Percentiles rank a stretch among this genome's conserved stretches.
These are phyloP conservation scores for Aspergillus amoenus DNA, from an alignment of 2,329 filamentous ascomycete species.

Conservation along the genomic window DNA sequence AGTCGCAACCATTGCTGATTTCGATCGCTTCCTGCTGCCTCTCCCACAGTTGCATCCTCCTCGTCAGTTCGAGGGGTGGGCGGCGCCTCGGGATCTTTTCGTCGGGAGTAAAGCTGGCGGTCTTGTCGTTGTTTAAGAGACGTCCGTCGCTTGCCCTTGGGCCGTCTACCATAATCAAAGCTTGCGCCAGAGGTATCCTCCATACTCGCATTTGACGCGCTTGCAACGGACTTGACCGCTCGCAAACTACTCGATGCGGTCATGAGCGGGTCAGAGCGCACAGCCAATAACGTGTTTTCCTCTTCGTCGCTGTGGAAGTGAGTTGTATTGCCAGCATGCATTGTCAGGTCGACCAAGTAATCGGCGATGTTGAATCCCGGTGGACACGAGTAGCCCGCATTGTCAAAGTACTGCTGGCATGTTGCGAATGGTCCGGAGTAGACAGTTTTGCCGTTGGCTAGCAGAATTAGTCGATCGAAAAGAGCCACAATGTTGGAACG, in stretches of 20 bases:
- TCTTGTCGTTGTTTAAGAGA: slow-evolving; percentile 87
- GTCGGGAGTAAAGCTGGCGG: slow-evolving; percentile 82
- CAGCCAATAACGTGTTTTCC: slow-evolving; percentile 54
- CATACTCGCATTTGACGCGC: slow-evolving; percentile 72
- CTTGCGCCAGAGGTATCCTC: slow-evolving; percentile 64
- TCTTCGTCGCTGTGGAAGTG: slow-evolving; percentile 56
- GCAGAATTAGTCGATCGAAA: slow-evolving; percentile 88
- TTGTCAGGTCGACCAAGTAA: slow-evolving; percentile 94
- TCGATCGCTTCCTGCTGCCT: slow-evolving; percentile 44
- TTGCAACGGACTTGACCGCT: slow-evolving; percentile 87
- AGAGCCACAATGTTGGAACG: slow-evolving; percentile 97
- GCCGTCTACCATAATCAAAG: slow-evolving; percentile 63
- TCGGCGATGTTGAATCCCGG: slow-evolving; percentile 98
- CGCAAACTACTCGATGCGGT: slow-evolving; percentile 82
- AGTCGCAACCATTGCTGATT: slow-evolving; percentile 62
- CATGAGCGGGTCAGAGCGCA: slow-evolving; percentile 59
- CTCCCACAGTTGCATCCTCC: slow-evolving; percentile 55
- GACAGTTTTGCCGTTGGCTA: slow-evolving; percentile 85
- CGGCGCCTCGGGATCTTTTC: slow-evolving; percentile 59
- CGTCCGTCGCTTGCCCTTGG: slow-evolving; percentile 68
- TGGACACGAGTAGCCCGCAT: slow-evolving; percentile 87
- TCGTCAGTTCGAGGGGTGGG: slow-evolving; percentile 64
- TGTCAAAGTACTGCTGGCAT: slow-evolving; percentile 91
- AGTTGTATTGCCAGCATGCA: slow-evolving; percentile 73
- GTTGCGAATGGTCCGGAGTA: slow-evolving; percentile 88